phyloP scores from a whole-genome alignment of 2,329 filamentous ascomycete genomes.

The Pseudogymnoascus sp. region DNA sequence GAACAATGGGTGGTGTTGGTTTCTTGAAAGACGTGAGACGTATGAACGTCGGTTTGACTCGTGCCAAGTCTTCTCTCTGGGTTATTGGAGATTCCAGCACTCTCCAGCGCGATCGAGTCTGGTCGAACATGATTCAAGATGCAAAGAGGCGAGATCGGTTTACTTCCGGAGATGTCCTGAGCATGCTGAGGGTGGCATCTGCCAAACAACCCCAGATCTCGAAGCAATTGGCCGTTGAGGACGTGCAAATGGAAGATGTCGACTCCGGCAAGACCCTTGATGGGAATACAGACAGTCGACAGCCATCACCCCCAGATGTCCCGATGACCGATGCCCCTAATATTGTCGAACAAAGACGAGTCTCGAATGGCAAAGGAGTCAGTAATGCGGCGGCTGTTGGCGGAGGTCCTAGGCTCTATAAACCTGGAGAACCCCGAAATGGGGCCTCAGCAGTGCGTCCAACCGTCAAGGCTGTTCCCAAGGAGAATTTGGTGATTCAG shows the following conservation, averaged over 20 bases:
- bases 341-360: not conserved
- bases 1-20: constrained; percentile 89
- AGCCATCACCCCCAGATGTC: not conserved
- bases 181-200: constrained; percentile 43
- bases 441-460: not conserved
- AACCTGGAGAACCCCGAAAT: not conserved
- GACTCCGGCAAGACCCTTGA: not conserved
- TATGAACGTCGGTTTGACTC: constrained; percentile 98
- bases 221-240: not conserved
- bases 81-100: constrained; percentile 88
- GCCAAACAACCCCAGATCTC: not conserved
- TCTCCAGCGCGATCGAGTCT: constrained; percentile 80
- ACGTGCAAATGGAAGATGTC: constrained; percentile 3
- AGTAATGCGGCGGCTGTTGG: not conserved
- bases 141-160: constrained; percentile 67
- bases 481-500: not conserved
- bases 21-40: constrained; percentile 97
- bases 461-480: not conserved
- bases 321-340: not conserved
- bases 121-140: constrained; percentile 79
- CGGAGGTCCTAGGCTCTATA: not conserved
- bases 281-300: not conserved
- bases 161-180: constrained; percentile 57
- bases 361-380: not conserved
- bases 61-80: constrained; percentile 94